Evolutionary conservation across 495 filamentous ascomycete genomes (phyloP), one percentile per base, ranked within the genome.

Genomic region (Xylaria intraflava): DNA sequence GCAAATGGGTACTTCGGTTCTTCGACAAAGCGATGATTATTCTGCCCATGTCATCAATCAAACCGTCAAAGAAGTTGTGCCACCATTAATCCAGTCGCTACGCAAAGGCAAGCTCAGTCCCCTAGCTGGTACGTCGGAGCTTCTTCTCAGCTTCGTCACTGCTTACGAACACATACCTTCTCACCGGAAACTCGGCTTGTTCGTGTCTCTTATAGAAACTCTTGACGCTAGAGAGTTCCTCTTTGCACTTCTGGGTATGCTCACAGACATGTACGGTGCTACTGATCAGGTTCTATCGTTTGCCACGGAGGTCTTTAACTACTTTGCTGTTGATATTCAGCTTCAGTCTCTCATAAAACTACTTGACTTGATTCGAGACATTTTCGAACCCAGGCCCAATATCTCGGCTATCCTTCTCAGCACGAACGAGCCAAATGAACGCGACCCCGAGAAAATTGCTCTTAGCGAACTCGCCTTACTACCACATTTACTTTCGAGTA

Each of bases 161-260:
- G 94, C 94, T 10, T 98, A 91, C 69, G 90, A 94, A 62, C 91
- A 97, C 62, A 88, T 98, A 53, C 93, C 93, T 3, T 78, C 81
- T 6, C 90, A 93, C 62, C 82, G 91, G 36, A 84, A 89, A 51
- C 78, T 86, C 16, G 81, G 83, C 33, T 70, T 97, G 4, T 98
- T 95, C 75, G 73, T 81, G 22, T 86, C 89, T 24, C 70, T 98
- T 27, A 80, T 90, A 22, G 80, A 85, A 58, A 95, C 88, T 20
- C 76, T 96, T 23, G 93, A 91, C 4, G 78, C 87, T 0, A 76
- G 85, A 24, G 89, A 96, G 36, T 95, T 91, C 62, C 69, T 90
- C 8, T 89, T 83, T 59, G 85, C 85, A 3, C 69, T 91, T 6
- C 57, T 87, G 24, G 78, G 79, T 22, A 87, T 90, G 72, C 77